phyloP scores from a whole-genome alignment of 148 eudicot genomes.

The Fagopyrum esculentum region DNA sequence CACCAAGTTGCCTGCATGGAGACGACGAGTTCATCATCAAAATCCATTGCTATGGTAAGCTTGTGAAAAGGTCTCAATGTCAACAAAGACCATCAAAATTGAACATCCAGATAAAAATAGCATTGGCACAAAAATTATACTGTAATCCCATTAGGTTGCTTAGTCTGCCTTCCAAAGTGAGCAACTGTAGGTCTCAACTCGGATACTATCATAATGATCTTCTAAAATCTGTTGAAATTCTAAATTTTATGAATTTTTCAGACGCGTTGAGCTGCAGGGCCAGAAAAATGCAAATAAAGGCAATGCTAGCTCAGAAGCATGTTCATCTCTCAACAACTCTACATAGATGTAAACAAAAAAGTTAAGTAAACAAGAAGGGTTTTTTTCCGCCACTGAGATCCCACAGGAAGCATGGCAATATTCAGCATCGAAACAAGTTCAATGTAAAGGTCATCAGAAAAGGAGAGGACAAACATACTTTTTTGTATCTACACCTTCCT shows the following conservation, averaged over 20 bases:
- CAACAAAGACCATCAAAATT: not conserved
- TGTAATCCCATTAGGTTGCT: not conserved
- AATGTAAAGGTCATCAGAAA: not conserved
- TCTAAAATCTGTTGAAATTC: not conserved
- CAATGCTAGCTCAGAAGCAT: too few species aligned
- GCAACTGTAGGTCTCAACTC: too few species aligned
- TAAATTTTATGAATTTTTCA: not conserved
- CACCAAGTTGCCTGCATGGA: slow-evolving; percentile 4
- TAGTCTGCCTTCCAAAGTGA: too few species aligned
- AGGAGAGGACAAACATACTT: not conserved
- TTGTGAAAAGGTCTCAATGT: not conserved
- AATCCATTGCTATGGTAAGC: not conserved
- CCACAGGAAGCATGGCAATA: not conserved
- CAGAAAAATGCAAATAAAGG: not conserved
- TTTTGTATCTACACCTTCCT: slow-evolving; percentile 6
- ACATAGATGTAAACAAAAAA: not conserved
- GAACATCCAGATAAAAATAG: not conserved
- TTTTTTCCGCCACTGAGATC: not conserved
- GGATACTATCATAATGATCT: too few species aligned
- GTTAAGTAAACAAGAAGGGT: too few species aligned
- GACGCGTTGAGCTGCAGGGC: not conserved
- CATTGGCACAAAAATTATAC: not conserved
- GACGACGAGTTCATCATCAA: not conserved
- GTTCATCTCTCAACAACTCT: not conserved
- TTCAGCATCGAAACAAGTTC: not conserved